These are phyloP conservation scores for Argentina anserina DNA, from an alignment of 306 rosid species.

Conservation along the genomic window DNA sequence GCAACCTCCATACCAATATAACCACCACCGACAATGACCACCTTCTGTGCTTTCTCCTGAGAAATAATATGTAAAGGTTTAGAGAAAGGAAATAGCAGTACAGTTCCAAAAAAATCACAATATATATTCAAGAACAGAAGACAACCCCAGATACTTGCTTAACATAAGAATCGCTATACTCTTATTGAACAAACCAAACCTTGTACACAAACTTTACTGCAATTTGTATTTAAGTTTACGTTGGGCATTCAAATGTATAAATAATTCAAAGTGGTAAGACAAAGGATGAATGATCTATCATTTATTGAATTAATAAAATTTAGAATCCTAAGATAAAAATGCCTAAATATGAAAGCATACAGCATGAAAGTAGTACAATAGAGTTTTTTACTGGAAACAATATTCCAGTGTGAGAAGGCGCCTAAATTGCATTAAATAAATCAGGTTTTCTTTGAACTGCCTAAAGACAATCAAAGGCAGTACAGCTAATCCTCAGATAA, in stretches of 20 bases:
- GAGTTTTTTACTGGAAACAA: background rate
- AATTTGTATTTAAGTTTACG: background rate
- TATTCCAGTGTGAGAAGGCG: background rate
- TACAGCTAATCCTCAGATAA: background rate
- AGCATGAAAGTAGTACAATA: background rate
- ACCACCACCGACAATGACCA: slow-evolving; percentile 94
- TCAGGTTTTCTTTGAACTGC: background rate
- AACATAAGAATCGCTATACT: background rate
- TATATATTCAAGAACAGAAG: background rate
- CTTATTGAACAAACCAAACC: background rate
- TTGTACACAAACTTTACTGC: background rate
- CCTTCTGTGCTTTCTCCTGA: slow-evolving; percentile 70
- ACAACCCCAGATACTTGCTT: background rate
- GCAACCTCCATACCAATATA: slow-evolving; percentile 98
- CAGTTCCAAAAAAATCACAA: background rate
- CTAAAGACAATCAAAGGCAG: slow-evolving; percentile 1
- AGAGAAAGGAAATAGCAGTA: background rate
- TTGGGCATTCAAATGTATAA: background rate
- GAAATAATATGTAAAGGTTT: slow-evolving; percentile 12
- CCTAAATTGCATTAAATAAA: background rate
- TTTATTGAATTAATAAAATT: background rate
- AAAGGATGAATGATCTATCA: background rate
- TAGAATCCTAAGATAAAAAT: background rate
- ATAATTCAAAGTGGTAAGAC: background rate
- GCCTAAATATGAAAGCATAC: background rate